Percentiles rank a stretch among this genome's conserved stretches.
phyloP scores from a whole-genome alignment of 192 early-diverging fungal genomes.

The Hyaloraphidium curvatum region DNA sequence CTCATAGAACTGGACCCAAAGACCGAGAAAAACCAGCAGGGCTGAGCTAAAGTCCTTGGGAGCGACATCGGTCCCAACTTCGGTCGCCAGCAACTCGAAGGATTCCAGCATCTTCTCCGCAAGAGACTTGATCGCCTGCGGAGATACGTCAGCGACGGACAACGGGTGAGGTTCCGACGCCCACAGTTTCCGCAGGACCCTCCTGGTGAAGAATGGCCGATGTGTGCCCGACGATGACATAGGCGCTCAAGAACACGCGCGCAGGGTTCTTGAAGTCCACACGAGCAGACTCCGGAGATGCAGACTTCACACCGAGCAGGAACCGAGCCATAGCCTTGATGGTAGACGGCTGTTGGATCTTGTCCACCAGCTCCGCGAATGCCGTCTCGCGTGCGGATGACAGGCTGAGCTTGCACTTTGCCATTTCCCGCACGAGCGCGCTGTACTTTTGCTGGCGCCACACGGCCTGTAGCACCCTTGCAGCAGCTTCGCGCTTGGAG shows the following conservation, averaged over 20 bases:
- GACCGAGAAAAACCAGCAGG: conserved; percentile 19
- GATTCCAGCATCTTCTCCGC: conserved; percentile 13
- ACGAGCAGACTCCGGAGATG: too few relatives aligned
- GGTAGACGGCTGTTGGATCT: conserved; percentile 14
- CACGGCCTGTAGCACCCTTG: conserved; percentile 16
- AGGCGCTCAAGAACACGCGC: conserved; percentile 48
- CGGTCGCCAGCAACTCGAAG: conserved; percentile 17
- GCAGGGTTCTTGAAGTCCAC: conserved; percentile 25
- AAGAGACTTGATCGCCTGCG: conserved; percentile 10
- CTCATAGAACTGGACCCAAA: conserved; percentile 35
- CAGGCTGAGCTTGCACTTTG: background rate
- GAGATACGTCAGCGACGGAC: background rate
- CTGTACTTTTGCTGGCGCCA: conserved; percentile 8
- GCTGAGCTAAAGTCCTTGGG: background rate
- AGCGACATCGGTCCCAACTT: conserved; percentile 1
- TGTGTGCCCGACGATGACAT: conserved; percentile 49
- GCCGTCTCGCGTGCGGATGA: conserved; percentile 6
- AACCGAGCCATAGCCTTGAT: conserved; percentile 19
- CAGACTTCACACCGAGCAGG: conserved; percentile 2
- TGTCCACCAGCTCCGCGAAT: conserved; percentile 16
- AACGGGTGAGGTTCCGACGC: background rate
- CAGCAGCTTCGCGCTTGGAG: conserved; percentile 7
- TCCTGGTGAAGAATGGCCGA: conserved; percentile 31
- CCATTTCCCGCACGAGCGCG: conserved; percentile 1
- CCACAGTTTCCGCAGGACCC: conserved; percentile 32